These are phyloP conservation scores for Zymoseptoria pseudotritici DNA, from an alignment of 2,329 filamentous ascomycete species.

Conservation along the genomic window DNA sequence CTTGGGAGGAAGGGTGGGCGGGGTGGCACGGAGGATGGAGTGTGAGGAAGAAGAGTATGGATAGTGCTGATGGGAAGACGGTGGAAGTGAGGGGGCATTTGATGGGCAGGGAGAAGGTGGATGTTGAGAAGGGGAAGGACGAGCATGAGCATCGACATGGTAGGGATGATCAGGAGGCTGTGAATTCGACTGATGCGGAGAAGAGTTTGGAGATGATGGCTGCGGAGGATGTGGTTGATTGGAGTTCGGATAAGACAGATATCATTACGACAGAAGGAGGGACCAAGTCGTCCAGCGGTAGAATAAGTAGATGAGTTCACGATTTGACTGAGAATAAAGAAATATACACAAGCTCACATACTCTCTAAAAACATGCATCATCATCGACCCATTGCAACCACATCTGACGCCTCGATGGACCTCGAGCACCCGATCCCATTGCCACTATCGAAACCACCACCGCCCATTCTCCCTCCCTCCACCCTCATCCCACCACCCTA, in stretches of 20 bases:
- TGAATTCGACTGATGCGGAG: conserved; percentile 22
- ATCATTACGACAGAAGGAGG: not conserved
- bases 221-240: conserved; percentile 17
- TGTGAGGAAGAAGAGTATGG: conserved; percentile 35
- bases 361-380: no score
- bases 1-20: conserved; percentile 51
- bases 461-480: not conserved
- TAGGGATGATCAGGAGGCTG: conserved; percentile 17
- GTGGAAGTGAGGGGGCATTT: conserved; percentile 11
- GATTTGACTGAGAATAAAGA: no score
- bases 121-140: conserved; percentile 24
- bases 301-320: not conserved
- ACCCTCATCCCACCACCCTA: conserved; percentile 4
- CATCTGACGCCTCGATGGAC: no score
- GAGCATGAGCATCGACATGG: conserved; percentile 17
- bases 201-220: conserved; percentile 24
- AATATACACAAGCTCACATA: no score
- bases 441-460: no score
- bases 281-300: not conserved
- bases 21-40: conserved; percentile 55
- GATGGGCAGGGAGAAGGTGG: conserved; percentile 16
- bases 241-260: conserved; percentile 3
- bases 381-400: no score
- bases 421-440: no score
- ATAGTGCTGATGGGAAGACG: conserved; percentile 35